Evolutionary conservation across 441 rosid genomes (phyloP).

Genomic region (Corymbia citriodora): DNA sequence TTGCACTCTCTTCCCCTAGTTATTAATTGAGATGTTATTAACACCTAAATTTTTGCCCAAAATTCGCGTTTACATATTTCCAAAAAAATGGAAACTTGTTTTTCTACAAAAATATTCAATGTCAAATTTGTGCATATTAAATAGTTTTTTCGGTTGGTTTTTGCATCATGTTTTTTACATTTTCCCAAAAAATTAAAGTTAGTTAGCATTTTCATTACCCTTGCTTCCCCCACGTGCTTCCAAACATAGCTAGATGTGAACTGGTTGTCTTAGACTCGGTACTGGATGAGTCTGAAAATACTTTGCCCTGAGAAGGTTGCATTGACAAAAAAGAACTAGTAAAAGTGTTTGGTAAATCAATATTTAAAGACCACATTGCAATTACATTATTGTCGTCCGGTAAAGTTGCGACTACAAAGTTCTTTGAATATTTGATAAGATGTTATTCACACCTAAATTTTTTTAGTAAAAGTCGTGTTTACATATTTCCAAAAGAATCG

Average conservation of each 20-base stretch:
- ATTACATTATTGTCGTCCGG: accelerated
- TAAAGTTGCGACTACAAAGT: neutral
- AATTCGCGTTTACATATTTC: too few species aligned
- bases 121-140: too few species aligned
- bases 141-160: too few species aligned
- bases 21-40: too few species aligned
- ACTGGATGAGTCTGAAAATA: neutral
- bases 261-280: neutral
- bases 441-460: neutral
- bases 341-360: neutral
- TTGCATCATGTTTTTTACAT: neutral
- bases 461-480: too few species aligned
- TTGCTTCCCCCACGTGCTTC: neutral
- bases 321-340: neutral
- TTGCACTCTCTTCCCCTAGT: too few species aligned
- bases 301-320: neutral
- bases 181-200: neutral
- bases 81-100: too few species aligned
- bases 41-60: too few species aligned
- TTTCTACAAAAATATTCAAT: too few species aligned
- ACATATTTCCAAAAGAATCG: too few species aligned
- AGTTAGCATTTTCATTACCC: neutral
- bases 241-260: neutral
- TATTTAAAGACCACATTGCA: neutral
- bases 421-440: neutral